These are phyloP conservation scores for Paulownia fortunei DNA, from an alignment of 257 asterid genomes.

Conservation along the genomic window DNA sequence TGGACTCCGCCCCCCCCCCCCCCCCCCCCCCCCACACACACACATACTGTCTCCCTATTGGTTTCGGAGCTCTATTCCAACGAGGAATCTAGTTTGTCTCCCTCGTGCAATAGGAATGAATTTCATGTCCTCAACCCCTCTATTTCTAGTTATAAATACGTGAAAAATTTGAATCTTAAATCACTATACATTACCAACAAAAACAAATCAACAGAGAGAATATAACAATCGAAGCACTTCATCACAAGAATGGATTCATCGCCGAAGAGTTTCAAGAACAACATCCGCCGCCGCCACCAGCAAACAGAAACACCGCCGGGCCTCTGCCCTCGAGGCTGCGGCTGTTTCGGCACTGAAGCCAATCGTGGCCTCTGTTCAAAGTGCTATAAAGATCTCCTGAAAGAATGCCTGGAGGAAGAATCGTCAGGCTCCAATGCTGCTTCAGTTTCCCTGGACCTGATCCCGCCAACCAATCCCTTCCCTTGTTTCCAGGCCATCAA, in stretches of 20 bases:
- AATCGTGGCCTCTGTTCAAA: conserved; percentile 35
- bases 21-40: too few relatives aligned
- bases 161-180: too few relatives aligned
- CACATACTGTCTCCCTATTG: too few relatives aligned
- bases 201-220: too few relatives aligned
- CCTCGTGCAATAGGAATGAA: too few relatives aligned
- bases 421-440: neutral
- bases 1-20: too few relatives aligned
- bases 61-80: too few relatives aligned
- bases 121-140: too few relatives aligned
- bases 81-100: too few relatives aligned
- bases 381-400: conserved; percentile 15
- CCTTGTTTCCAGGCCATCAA: neutral
- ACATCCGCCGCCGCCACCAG: neutral
- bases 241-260: conserved; percentile 6
- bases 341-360: conserved; percentile 58
- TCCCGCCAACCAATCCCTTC: neutral
- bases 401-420: neutral
- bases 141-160: too few relatives aligned
- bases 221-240: neutral
- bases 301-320: neutral
- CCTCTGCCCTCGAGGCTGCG: conserved; percentile 52
- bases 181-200: too few relatives aligned
- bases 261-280: neutral
- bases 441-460: neutral